phyloP scores from a whole-genome alignment of 2,329 filamentous ascomycete genomes.

The Biscogniauxia sp. region DNA sequence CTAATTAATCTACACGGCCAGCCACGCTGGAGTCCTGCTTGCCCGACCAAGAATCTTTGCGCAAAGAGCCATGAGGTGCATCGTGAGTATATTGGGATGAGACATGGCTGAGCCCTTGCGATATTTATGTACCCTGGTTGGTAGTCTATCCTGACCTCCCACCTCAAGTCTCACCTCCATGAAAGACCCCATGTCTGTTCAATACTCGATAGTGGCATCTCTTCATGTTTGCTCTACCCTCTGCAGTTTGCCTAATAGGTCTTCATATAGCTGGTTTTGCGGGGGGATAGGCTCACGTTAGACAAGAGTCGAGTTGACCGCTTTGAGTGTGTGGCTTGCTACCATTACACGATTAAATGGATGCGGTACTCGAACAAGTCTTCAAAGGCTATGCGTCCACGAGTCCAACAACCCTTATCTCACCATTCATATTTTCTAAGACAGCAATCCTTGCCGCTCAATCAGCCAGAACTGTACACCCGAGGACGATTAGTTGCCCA shows the following conservation, averaged over 20 bases:
- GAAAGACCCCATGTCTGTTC: neutral
- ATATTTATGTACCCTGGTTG: neutral
- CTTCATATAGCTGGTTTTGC: neutral
- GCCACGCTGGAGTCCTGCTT: neutral
- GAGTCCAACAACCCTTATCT: neutral
- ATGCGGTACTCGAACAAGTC: neutral
- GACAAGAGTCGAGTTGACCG: too few relatives aligned
- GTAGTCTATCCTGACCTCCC: neutral
- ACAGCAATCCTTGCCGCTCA: neutral
- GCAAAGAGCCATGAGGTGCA: conserved; percentile 4
- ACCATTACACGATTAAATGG: neutral
- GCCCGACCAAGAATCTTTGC: neutral
- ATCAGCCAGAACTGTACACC: neutral
- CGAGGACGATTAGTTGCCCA: neutral
- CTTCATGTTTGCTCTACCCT: conserved; percentile 13
- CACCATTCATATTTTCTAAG: neutral
- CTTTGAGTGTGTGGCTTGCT: too few relatives aligned
- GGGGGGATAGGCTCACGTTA: too few relatives aligned
- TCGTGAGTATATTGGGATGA: conserved; percentile 9
- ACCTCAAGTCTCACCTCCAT: neutral
- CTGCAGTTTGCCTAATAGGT: conserved; percentile 15
- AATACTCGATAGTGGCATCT: neutral
- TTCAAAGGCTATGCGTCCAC: neutral
- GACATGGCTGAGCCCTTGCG: conserved; percentile 3
- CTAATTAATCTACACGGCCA: neutral